Base-by-base conservation (phyloP, 2,329 filamentous ascomycete species). In the Endocalyx cinctus region DNA sequence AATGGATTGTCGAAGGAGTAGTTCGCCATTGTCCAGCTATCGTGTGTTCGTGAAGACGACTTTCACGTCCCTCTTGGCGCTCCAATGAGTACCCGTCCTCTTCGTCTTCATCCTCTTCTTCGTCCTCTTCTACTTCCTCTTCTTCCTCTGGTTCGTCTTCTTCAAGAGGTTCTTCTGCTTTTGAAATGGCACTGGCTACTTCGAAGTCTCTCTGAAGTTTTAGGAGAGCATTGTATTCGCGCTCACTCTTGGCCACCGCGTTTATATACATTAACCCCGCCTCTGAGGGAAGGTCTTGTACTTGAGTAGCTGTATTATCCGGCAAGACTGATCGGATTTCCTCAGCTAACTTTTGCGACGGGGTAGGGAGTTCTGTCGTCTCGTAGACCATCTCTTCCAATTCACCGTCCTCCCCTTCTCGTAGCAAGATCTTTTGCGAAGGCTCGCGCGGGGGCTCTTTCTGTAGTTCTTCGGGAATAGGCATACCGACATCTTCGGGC, bases 31-130 rank as follows among this genome's bases (percentile, higher is more conserved):
- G 79, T n/a, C 85, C 88, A 26, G 79, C 69, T 2, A 72, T 58
- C 0, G 88, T 94, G 37, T 87, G 69, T 4, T 82, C 79, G 58
- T 97, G 92, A 14, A 81, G 69, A 13, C 86, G 77, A 6, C 64
- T 62, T 16, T 66, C 55, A 5, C 55, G 36, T 5, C 27, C 2
- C 14, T 34, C 37, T 23, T 23, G 20, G n/a, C 20, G 46, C 33
- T 59, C 55, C 12, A 33, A 45, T 17, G 57, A 53, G 5, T 63
- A 54, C 18, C 57, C 55, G 23, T 67, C 60, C 4, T 60, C 53
- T 22, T 56, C 53, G 25, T 67, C 60, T 6, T 60, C 60, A 2
- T 63, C 45, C 42, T 60, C 55, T 45, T 63, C 57, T 41, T 52
- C 41, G 36, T 54, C 34, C 28, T 52, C 35, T 35, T 64, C 33